These are phyloP conservation scores for Aspergillus costaricaensis DNA, from an alignment of 2,329 filamentous ascomycete genomes.

Conservation along the genomic window DNA sequence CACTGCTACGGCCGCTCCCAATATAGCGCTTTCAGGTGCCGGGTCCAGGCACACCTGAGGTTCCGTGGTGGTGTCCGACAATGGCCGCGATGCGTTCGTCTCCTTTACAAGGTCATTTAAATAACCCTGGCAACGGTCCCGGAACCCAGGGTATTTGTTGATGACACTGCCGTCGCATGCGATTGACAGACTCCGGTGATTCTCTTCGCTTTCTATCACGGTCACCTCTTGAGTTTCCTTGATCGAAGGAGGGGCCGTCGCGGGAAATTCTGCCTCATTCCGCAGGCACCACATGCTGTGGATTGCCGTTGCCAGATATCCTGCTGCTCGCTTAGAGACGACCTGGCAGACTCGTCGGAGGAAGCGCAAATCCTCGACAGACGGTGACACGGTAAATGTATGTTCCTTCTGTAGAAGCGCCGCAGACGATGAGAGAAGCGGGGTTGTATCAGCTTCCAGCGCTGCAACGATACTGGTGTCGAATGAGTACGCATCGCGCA, in stretches of 20 bases:
- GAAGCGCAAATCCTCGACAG: constrained; percentile 56
- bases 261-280: constrained; percentile 50
- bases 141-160: constrained; percentile 54
- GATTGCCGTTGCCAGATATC: constrained; percentile 63
- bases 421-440: constrained; percentile 40
- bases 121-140: constrained; percentile 46
- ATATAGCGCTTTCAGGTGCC: constrained; percentile 47
- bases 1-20: constrained; percentile 51
- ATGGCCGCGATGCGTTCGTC: constrained; percentile 19
- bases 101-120: constrained; percentile 44
- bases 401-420: constrained; percentile 56
- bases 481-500: constrained; percentile 60
- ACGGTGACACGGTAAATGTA: constrained; percentile 48
- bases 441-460: constrained; percentile 53
- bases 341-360: constrained; percentile 54
- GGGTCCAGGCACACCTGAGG: constrained; percentile 43
- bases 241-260: constrained; percentile 18
- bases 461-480: constrained; percentile 61
- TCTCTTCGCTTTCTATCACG: constrained; percentile 34
- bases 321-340: constrained; percentile 61
- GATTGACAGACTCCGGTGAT: constrained; percentile 43
- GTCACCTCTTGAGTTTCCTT: constrained; percentile 38
- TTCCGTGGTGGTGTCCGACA: constrained; percentile 15
- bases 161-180: constrained; percentile 57
- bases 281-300: constrained; percentile 63